These are phyloP conservation scores for Tetrapisispora taiwanensis DNA, from an alignment of 805 yeast species.

Conservation along the genomic window DNA sequence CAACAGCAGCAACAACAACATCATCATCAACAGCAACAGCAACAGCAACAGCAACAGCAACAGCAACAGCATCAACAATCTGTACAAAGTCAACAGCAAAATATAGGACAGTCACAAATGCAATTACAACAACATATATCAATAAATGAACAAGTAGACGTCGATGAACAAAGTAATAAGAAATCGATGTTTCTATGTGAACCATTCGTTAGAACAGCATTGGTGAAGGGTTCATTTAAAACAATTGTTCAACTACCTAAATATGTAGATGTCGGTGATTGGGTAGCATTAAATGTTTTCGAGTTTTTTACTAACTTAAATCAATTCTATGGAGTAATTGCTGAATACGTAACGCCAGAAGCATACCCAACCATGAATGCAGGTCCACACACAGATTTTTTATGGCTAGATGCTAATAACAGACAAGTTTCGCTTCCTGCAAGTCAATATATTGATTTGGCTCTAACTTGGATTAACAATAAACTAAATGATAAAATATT, in stretches of 20 bases:
- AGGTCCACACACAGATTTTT: constrained; percentile 81
- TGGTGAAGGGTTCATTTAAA: constrained; percentile 92
- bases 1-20: constrained; percentile 17
- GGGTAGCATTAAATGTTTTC: constrained; percentile 89
- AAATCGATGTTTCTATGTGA: constrained; percentile 63
- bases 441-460: constrained; percentile 82
- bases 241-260: constrained; percentile 93
- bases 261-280: constrained; percentile 88
- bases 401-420: constrained; percentile 78
- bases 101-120: constrained; percentile 7
- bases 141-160: constrained; percentile 6
- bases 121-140: constrained; percentile 12
- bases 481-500: constrained; percentile 81
- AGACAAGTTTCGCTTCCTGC: constrained; percentile 86
- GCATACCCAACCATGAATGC: constrained; percentile 92
- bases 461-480: constrained; percentile 78
- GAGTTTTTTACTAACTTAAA: constrained; percentile 79
- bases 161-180: constrained; percentile 14
- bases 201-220: constrained; percentile 86
- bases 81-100: background rate
- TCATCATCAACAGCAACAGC: constrained; percentile 2
- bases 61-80: constrained; percentile 8
- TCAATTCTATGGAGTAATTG: constrained; percentile 81
- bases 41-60: constrained; percentile 12
- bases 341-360: constrained; percentile 86